Conservation (phyloP, 1,139 yeast species). For the Pichia sp. region DNA sequence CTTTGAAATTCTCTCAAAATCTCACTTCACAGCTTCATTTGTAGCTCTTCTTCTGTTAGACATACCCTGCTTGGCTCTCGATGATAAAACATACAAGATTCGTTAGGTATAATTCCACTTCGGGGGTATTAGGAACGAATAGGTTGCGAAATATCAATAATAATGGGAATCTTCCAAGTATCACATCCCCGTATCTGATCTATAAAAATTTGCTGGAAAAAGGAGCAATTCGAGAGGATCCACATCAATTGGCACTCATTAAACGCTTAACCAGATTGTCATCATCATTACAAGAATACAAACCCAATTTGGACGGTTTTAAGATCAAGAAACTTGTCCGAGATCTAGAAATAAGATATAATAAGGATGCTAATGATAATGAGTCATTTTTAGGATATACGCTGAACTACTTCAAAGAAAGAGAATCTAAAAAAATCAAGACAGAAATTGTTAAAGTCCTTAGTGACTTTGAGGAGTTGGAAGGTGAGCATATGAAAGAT, state of each 20-base stretch:
- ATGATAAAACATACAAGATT: no score
- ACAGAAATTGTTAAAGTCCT: conserved; percentile 38
- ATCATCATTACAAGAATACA: conserved; percentile 38
- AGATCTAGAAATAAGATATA: conserved; percentile 35
- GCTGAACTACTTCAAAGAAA: conserved; percentile 17
- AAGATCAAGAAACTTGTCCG: conserved; percentile 40
- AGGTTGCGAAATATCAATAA: conserved; percentile 1
- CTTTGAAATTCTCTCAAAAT: no score
- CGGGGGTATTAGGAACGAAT: conserved; percentile 2
- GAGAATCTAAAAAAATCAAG: conserved; percentile 9
- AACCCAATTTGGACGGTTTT: conserved; percentile 46
- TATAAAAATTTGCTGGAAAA: conserved; percentile 30
- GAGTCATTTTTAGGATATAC: conserved; percentile 9
- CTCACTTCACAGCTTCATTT: no score
- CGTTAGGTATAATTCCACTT: neutral
- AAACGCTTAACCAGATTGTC: conserved; percentile 10
- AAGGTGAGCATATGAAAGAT: conserved; percentile 35
- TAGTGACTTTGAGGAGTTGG: conserved; percentile 56
- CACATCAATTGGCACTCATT: conserved; percentile 35
- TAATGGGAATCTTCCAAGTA: conserved; percentile 18
- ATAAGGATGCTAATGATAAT: conserved; percentile 7
- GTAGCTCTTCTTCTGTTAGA: no score
- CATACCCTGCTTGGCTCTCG: no score
- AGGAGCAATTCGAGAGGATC: conserved; percentile 12
- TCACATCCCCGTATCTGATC: conserved; percentile 57